phyloP scores from a whole-genome alignment of 257 asterid species.

The Asclepias syriaca region DNA sequence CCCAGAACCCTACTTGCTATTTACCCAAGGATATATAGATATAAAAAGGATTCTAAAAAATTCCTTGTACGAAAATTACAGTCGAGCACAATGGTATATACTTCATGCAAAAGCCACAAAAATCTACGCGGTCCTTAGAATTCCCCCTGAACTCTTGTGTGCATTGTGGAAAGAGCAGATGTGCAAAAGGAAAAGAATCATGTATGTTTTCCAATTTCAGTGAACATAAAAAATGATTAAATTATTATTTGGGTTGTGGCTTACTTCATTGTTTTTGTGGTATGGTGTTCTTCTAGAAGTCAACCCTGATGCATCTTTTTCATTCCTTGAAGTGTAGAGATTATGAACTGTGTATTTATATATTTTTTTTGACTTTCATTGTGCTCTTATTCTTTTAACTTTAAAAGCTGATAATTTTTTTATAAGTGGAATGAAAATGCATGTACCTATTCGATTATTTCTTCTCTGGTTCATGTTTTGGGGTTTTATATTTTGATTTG shows the following conservation, averaged over 20 bases:
- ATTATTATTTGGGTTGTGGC: background rate
- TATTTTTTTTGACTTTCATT: background rate
- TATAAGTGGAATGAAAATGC: background rate
- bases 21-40: background rate
- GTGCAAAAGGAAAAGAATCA: background rate
- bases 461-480: background rate
- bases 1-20: background rate
- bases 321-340: background rate
- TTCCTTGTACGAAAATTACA: background rate
- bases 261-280: background rate
- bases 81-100: background rate
- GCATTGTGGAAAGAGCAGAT: background rate
- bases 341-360: background rate
- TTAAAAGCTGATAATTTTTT: background rate
- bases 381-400: background rate
- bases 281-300: background rate
- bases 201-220: background rate
- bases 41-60: background rate
- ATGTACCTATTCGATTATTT: no score
- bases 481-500: background rate
- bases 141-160: background rate
- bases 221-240: background rate
- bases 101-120: background rate
- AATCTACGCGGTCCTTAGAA: background rate
- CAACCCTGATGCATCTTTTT: background rate